A percentile compares a stretch with the other conserved stretches of the same genome.
Evolutionary conservation across 495 filamentous ascomycete species (phyloP).

Genomic region (Penicillium argentinense): DNA sequence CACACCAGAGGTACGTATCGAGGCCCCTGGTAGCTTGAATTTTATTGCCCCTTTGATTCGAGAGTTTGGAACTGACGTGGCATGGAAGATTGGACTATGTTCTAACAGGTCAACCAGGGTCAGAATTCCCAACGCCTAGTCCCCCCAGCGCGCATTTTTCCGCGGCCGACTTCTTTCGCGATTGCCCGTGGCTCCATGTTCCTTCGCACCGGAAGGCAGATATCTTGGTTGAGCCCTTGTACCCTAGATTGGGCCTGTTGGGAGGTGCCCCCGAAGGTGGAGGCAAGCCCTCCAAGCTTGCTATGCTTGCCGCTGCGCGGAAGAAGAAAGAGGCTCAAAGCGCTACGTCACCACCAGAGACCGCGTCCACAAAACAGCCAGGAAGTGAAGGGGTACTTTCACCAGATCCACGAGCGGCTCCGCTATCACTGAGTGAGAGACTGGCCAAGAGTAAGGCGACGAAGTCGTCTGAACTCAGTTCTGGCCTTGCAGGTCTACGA

Average conservation of each 20-base stretch:
- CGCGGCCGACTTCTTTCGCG: conserved; percentile 68
- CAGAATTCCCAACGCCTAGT: conserved; percentile 32
- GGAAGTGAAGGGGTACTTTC: conserved; percentile 19
- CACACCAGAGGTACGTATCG: conserved; percentile 16
- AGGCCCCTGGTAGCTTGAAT: conserved; percentile 6
- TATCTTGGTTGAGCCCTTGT: conserved; percentile 63
- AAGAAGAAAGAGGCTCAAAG: conserved; percentile 76
- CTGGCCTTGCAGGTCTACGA: conserved; percentile 19
- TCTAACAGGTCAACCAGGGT: conserved; percentile 48
- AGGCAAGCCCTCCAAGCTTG: conserved; percentile 82
- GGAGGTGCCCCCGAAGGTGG: conserved; percentile 66
- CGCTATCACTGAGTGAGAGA: conserved; percentile 37
- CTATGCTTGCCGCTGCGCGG: conserved; percentile 81
- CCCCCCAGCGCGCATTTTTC: conserved; percentile 34
- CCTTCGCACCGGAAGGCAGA: conserved; percentile 65
- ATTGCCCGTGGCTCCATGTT: conserved; percentile 83
- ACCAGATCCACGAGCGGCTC: conserved; percentile 20
- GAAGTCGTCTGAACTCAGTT: conserved; percentile 27
- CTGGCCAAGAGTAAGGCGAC: conserved; percentile 33
- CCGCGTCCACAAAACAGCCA: conserved; percentile 6
- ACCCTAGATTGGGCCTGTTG: conserved; percentile 62
- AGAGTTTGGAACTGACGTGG: conserved; percentile 36
- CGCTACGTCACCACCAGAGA: conserved; percentile 27
- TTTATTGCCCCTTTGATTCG: conserved; percentile 9
- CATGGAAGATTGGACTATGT: conserved; percentile 32